phyloP scores from a whole-genome alignment of 345 rosid species.

The Lepidium aucheri region DNA sequence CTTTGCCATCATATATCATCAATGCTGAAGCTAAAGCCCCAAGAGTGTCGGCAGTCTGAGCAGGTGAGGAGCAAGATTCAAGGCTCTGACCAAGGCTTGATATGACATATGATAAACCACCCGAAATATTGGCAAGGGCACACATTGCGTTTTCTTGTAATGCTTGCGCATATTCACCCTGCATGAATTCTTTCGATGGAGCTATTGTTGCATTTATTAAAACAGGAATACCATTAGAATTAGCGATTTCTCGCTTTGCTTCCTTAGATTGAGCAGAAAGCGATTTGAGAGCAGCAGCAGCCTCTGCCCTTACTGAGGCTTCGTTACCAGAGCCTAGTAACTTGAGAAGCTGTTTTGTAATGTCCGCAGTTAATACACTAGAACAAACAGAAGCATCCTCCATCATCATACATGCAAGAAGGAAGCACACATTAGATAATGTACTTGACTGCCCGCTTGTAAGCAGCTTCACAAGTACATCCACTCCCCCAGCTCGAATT shows the following conservation, averaged over 20 bases:
- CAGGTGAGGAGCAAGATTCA: constrained; percentile 92
- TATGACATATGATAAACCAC: constrained; percentile 95
- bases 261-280: constrained; percentile 93
- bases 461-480: constrained; percentile 93
- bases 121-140: constrained; percentile 97
- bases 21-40: constrained; percentile 99
- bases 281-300: constrained; percentile 94
- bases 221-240: constrained; percentile 83
- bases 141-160: constrained; percentile 99
- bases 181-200: constrained; percentile 99
- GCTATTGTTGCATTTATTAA: constrained; percentile 97
- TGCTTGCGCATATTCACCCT: constrained; percentile 97
- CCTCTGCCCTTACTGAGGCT: constrained; percentile 96
- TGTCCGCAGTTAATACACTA: constrained; percentile 80
- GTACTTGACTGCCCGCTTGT: constrained; percentile 70
- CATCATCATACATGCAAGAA: constrained; percentile 95
- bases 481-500: constrained; percentile 92
- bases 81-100: constrained; percentile 99
- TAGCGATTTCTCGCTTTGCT: constrained; percentile 87
- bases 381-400: constrained; percentile 89
- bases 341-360: constrained; percentile 82
- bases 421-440: constrained; percentile 89
- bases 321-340: constrained; percentile 92
- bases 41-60: constrained; percentile 90
- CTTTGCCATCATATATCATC: constrained; percentile 92